Conservation (phyloP, 805 yeast species). For the Candida namnaoensis region DNA sequence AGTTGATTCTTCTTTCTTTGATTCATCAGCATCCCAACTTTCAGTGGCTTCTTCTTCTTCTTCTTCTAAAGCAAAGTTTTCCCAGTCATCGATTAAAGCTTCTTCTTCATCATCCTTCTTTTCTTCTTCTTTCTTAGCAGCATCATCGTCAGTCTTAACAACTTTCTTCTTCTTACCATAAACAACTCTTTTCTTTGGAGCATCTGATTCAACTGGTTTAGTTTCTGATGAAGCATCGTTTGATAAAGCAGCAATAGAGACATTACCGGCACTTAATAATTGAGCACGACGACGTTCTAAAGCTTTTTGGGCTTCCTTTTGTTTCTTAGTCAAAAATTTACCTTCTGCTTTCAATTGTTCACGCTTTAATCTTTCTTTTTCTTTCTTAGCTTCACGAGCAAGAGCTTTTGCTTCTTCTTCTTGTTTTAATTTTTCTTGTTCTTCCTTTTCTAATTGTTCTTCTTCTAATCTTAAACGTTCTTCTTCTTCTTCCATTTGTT, state of each 20-base stretch:
- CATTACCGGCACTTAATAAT: conserved; percentile 64
- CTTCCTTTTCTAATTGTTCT: conserved; percentile 38
- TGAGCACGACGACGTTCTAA: conserved; percentile 87
- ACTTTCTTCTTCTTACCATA: conserved; percentile 66
- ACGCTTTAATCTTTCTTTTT: conserved; percentile 75
- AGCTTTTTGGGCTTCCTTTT: conserved; percentile 82
- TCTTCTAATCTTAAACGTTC: conserved; percentile 70
- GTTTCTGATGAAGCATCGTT: conserved; percentile 22
- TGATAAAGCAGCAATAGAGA: conserved; percentile 67
- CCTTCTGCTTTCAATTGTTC: conserved; percentile 97
- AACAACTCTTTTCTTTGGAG: conserved; percentile 52
- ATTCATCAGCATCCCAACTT: conserved; percentile 36
- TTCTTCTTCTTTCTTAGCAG: conserved; percentile 18
- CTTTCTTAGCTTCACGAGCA: conserved; percentile 60
- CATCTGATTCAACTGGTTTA: conserved; percentile 10
- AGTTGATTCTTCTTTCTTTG: conserved; percentile 10
- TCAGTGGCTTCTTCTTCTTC: conserved; percentile 46
- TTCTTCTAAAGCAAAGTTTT: conserved; percentile 52
- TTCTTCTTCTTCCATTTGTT: conserved; percentile 82
- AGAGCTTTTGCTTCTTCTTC: conserved; percentile 45
- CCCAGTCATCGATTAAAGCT: conserved; percentile 81
- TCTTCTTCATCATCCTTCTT: conserved; percentile 25
- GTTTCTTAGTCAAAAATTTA: conserved; percentile 86
- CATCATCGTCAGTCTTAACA: conserved; percentile 16
- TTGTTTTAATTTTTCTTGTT: conserved; percentile 36